phyloP scores from a whole-genome alignment of 768 basidiomycete genomes.

The Psilocybe cubensis region DNA sequence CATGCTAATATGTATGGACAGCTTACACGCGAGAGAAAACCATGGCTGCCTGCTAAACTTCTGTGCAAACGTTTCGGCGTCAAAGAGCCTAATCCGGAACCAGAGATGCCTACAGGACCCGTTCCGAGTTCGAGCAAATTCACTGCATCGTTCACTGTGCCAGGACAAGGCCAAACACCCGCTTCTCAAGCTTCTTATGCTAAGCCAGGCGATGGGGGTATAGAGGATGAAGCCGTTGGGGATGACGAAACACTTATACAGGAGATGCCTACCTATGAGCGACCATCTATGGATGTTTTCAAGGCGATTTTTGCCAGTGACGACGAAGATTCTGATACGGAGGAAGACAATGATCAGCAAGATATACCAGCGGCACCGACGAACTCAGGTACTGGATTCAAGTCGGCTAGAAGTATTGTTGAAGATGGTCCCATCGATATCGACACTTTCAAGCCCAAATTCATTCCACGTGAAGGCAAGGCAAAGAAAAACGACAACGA shows the following conservation, averaged over 20 bases:
- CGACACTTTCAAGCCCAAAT: constrained; percentile 87
- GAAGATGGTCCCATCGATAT: constrained; percentile 48
- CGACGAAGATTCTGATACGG: constrained; percentile 87
- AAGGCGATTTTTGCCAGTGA: constrained; percentile 98
- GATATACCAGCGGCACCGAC: constrained; percentile 27
- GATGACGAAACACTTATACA: constrained; percentile 89
- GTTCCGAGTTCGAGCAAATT: constrained; percentile 19
- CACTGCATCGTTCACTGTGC: constrained; percentile 23
- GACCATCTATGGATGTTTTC: constrained; percentile 92
- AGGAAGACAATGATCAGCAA: constrained; percentile 51
- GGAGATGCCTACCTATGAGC: constrained; percentile 86
- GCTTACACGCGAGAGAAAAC: constrained; percentile 73
- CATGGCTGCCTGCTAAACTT: constrained; percentile 83
- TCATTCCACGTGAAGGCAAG: constrained; percentile 68
- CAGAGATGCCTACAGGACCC: constrained; percentile 41
- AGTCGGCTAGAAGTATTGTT: constrained; percentile 16
- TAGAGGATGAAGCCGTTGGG: no score
- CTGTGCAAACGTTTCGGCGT: constrained; percentile 95
- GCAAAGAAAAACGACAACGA: constrained; percentile 46
- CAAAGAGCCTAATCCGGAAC: constrained; percentile 77
- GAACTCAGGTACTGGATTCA: constrained; percentile 17
- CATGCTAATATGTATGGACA: constrained; percentile 88
- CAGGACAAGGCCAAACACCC: constrained; percentile 20
- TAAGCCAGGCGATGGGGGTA: no score
- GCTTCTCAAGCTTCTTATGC: constrained; percentile 14